phyloP scores from a whole-genome alignment of 495 filamentous ascomycete genomes.

The Aspergillus incahuasiensis region DNA sequence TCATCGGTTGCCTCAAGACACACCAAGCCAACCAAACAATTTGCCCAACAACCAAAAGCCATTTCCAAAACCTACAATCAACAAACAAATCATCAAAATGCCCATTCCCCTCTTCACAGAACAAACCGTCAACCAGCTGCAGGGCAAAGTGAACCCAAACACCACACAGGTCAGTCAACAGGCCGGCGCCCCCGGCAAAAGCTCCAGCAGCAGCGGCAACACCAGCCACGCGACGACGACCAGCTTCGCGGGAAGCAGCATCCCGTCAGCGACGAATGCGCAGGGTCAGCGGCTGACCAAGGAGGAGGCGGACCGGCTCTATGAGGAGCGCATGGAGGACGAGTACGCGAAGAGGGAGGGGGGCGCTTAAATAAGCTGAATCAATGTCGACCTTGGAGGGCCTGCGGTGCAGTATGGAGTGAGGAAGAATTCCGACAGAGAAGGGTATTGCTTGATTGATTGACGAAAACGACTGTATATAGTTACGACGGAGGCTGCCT shows the following conservation, averaged over 20 bases:
- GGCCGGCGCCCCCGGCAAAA: background rate
- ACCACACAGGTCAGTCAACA: background rate
- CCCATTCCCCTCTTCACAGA: constrained; percentile 9
- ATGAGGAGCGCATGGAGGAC: constrained; percentile 70
- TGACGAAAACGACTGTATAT: no score
- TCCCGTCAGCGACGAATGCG: constrained; percentile 1
- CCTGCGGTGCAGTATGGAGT: no score
- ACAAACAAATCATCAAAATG: constrained; percentile 1
- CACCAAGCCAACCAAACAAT: background rate
- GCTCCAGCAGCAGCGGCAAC: background rate
- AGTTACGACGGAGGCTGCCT: no score
- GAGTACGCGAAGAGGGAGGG: constrained; percentile 77
- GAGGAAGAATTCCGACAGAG: no score
- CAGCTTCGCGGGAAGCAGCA: background rate
- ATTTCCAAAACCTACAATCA: background rate
- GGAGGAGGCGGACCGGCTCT: constrained; percentile 56
- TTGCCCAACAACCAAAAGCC: background rate
- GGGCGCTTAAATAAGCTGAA: constrained; percentile 43
- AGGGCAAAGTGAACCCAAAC: background rate
- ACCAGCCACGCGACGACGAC: background rate
- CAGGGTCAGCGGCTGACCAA: constrained; percentile 31
- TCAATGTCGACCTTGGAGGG: background rate
- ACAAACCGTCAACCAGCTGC: background rate
- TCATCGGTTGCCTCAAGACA: no score
- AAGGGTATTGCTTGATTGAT: no score